These are phyloP conservation scores for Ceratocystis variospora DNA, from an alignment of 2,329 filamentous ascomycete genomes.

Conservation along the genomic window DNA sequence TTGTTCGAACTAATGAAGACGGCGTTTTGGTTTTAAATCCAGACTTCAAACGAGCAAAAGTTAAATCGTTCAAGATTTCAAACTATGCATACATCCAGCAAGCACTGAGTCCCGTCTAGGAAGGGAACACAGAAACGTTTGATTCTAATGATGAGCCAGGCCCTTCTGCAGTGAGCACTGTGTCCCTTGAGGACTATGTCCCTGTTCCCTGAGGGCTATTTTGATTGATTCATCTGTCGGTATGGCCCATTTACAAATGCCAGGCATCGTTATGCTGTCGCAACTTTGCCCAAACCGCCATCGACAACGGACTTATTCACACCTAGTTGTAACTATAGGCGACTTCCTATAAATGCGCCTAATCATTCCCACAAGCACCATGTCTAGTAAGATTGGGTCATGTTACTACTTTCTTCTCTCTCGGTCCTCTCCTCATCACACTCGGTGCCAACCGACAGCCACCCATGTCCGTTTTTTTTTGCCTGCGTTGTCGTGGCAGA, in stretches of 20 bases:
- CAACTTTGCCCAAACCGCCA: no score
- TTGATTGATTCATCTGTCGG: no score
- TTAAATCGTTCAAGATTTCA: slow-evolving; percentile 42
- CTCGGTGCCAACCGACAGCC: not conserved
- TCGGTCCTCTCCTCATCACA: not conserved
- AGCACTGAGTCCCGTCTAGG: slow-evolving; percentile 14
- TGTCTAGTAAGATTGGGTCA: not conserved
- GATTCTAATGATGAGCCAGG: no score
- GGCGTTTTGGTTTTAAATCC: slow-evolving; percentile 43
- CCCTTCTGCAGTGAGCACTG: no score
- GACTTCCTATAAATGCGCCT: no score
- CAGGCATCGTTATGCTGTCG: no score
- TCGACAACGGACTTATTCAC: no score
- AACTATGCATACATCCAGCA: slow-evolving; percentile 40
- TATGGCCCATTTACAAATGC: no score
- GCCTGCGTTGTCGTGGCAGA: not conserved
- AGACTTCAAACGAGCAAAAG: slow-evolving; percentile 38
- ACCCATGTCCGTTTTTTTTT: not conserved
- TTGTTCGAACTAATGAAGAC: slow-evolving; percentile 45
- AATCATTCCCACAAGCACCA: not conserved
- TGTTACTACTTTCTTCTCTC: not conserved
- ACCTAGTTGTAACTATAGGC: no score
- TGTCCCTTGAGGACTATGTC: no score
- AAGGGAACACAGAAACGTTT: no score
- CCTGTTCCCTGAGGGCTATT: no score